Conservation (phyloP, 1,139 yeast species). For the Arxiozyma slooffiae region DNA sequence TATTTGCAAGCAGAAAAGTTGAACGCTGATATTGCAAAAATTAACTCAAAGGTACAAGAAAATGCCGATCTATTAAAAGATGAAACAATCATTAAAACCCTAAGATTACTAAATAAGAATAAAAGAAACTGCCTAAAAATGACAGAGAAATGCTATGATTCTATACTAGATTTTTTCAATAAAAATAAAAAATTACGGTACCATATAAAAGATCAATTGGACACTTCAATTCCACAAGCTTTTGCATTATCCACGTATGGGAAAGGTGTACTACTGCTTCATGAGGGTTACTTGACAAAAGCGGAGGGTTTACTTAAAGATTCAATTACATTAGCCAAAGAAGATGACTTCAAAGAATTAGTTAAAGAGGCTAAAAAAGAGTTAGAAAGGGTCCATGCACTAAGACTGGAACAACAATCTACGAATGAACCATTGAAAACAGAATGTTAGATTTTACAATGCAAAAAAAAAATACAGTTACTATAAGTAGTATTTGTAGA, state of each 20-base stretch:
- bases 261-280: conserved; percentile 66
- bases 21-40: conserved; percentile 39
- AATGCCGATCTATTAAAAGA: conserved; percentile 21
- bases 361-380: conserved; percentile 59
- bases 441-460: background rate
- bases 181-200: conserved; percentile 36
- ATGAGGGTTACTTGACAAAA: conserved; percentile 33
- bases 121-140: conserved; percentile 38
- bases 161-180: conserved; percentile 48
- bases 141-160: conserved; percentile 42
- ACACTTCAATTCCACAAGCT: conserved; percentile 46
- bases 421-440: background rate
- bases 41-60: conserved; percentile 25
- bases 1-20: conserved; percentile 62
- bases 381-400: conserved; percentile 35
- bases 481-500: too few relatives aligned
- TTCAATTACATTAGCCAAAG: conserved; percentile 61
- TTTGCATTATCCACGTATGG: conserved; percentile 79
- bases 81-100: conserved; percentile 21
- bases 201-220: conserved; percentile 33
- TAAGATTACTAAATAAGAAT: conserved; percentile 20
- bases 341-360: conserved; percentile 56
- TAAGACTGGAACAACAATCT: conserved; percentile 10
- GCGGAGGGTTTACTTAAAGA: conserved; percentile 60
- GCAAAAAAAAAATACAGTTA: background rate